A percentile compares a stretch with the other conserved stretches of the same genome.
Evolutionary conservation across 2,329 filamentous ascomycete species (phyloP).

Genomic region (Monosporascus sp.): DNA sequence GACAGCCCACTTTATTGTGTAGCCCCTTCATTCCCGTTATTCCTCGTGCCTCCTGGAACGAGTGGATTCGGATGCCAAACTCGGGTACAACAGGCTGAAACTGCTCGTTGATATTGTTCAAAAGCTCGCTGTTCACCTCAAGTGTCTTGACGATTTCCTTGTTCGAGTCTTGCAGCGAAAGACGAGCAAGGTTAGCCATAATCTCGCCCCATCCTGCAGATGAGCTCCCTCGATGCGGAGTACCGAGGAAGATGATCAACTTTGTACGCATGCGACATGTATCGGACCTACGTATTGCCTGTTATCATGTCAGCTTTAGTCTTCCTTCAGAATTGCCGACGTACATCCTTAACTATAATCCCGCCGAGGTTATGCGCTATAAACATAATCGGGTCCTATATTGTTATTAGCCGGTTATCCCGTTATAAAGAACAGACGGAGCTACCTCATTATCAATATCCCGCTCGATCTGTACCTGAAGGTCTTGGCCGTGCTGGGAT

Average conservation of each 20-base stretch:
- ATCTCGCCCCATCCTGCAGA: constrained; percentile 27
- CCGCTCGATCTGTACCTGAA: constrained; percentile 17
- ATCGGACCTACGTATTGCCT: constrained; percentile 28
- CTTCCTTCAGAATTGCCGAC: background rate
- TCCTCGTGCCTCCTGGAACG: constrained; percentile 31
- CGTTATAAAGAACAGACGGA: background rate
- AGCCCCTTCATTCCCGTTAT: constrained; percentile 30
- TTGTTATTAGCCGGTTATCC: background rate
- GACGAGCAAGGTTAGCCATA: constrained; percentile 24
- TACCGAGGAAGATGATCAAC: constrained; percentile 33
- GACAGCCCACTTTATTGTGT: constrained; percentile 22
- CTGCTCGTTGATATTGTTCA: constrained; percentile 31
- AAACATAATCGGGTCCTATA: constrained; percentile 27
- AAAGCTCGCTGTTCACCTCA: constrained; percentile 28
- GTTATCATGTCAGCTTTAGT: background rate
- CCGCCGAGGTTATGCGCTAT: constrained; percentile 32
- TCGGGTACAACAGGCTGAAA: constrained; percentile 23
- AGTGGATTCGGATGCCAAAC: constrained; percentile 28
- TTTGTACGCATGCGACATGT: constrained; percentile 19
- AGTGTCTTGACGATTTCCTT: constrained; percentile 26
- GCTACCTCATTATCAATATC: constrained; percentile 25
- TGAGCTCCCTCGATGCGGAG: constrained; percentile 31
- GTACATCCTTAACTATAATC: constrained; percentile 32
- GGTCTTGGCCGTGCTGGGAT: no score
- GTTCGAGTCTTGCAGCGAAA: constrained; percentile 28